Percentiles rank a stretch among this genome's conserved stretches.
Conservation (phyloP, 2,329 filamentous ascomycete species). For the Huntiella bhutanensis region DNA sequence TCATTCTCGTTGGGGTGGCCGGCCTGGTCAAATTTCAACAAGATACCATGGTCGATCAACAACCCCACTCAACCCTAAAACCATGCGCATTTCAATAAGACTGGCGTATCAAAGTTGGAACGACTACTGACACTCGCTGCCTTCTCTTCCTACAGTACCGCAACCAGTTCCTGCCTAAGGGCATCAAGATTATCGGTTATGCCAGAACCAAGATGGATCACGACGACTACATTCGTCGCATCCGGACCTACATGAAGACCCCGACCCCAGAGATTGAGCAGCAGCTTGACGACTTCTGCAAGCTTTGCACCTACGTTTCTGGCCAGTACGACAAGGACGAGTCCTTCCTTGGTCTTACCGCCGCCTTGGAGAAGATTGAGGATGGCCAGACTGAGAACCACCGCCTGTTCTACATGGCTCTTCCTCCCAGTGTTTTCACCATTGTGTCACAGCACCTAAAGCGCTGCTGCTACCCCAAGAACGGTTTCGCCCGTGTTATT, state of each 20-base stretch:
- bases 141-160: conserved; percentile 46
- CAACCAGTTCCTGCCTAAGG: conserved; percentile 95
- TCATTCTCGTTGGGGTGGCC: neutral
- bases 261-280: conserved; percentile 95
- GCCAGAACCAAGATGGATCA: conserved; percentile 99
- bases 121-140: too few species aligned
- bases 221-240: conserved; percentile 79
- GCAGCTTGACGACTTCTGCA: conserved; percentile 78
- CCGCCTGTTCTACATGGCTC: conserved; percentile 97
- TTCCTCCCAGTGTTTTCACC: conserved; percentile 94
- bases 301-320: conserved; percentile 81
- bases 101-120: too few species aligned
- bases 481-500: conserved; percentile 83
- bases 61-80: too few species aligned
- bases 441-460: conserved; percentile 95
- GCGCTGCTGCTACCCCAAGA: conserved; percentile 85
- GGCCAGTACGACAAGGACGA: conserved; percentile 97
- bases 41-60: too few species aligned
- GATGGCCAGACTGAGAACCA: conserved; percentile 65
- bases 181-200: conserved; percentile 95
- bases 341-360: conserved; percentile 69
- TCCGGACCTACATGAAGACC: conserved; percentile 97
- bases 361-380: conserved; percentile 74
- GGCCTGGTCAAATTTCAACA: too few species aligned
- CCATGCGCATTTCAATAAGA: too few species aligned